Base-by-base conservation (phyloP, 2,329 filamentous ascomycete genomes). In the Microsporum audouinii region DNA sequence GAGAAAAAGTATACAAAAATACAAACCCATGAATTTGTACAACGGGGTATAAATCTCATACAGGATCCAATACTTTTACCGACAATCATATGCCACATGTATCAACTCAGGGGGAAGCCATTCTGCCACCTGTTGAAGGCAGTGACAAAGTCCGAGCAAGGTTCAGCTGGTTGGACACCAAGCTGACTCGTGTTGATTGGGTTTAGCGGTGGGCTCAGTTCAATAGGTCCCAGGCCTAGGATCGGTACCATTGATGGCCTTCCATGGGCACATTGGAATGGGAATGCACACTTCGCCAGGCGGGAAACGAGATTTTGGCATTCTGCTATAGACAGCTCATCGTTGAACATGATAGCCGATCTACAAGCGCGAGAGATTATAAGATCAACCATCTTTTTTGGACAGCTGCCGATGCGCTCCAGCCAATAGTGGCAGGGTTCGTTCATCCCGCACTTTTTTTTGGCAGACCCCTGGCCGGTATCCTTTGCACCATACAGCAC, bases 361-460 rank as follows among this genome's bases (percentile, higher is more conserved):
- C 78, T 71, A 65, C 78, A 80, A 7, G 78, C 76, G 6, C 78
- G 76, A 27, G 78, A 80, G 60, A 77, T 79, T 17, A 80, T 70
- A 45, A 80, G 68, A 34, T 95, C 88, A 2, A 95, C 67, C 10
- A 97, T 84, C 0, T 87, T 86, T 31, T 80, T 78, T 0, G 92
- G 91, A 66, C 89, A 95, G 1, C 79, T 79, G 34, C 84, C 82
- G 45, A 95, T 83, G 4, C 77, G 77, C 0, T 79, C 73, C 0
- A 88, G 75, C 86, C 87, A 91, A 10, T 63, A 49, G 38, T 31
- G 36, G 34, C 27, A n/a, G 36, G 55, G 36, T 27, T 31, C 53
- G 1, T 49, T 6, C 29, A 36, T 34, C 38, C 33, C 49, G 23
- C 5, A 4, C 23, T 2, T 5, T 4, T 33, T 43, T 43, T 29